Evolutionary conservation across 768 basidiomycete species (phyloP), one percentile per base, ranked within the genome.

Genomic region (Clitopilus hobsonii): DNA sequence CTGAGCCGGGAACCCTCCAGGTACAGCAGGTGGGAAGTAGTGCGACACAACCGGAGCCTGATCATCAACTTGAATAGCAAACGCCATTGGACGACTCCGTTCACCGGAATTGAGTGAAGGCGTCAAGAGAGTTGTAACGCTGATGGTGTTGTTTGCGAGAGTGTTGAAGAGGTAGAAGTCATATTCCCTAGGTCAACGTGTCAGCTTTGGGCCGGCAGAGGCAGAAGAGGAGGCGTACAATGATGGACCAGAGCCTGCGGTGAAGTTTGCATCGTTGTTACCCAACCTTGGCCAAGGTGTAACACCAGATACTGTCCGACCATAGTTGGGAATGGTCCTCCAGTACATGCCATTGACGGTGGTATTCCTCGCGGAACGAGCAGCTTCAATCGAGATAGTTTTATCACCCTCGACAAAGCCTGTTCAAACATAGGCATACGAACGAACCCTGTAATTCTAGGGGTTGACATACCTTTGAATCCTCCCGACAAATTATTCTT

Each of bases 381-480:
- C 82, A 32, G 85, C 86, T 61, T 89, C 85, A 25, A 88, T 85
- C 0, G 83, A 81, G 36, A 89, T 72, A 18, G 76, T 80, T 13
- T 85, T 83, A 38, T 81, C 76, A 22, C 78, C 82, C 59, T 88
- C 84, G 24, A 89, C 78, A 58, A 86, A 84, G 3, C 85, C 83
- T 79, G 41, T n/a, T n/a, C n/a, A n/a, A n/a, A n/a, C n/a, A n/a
- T n/a, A n/a, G n/a, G n/a, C n/a, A n/a, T n/a, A n/a, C n/a, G n/a
- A n/a, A n/a, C n/a, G n/a, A n/a, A n/a, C n/a, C n/a, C n/a, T n/a
- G n/a, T n/a, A n/a, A n/a, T n/a, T n/a, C n/a, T n/a, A n/a, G n/a
- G n/a, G n/a, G 6, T 4, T 48, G n/a, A 55, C 69, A 14, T 54
- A 79, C 84, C 84, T 60, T 74, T 76, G 68, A 83, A 85, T 26